Base-by-base conservation (phyloP, 345 rosid genomes). In the Hypericum perforatum region DNA sequence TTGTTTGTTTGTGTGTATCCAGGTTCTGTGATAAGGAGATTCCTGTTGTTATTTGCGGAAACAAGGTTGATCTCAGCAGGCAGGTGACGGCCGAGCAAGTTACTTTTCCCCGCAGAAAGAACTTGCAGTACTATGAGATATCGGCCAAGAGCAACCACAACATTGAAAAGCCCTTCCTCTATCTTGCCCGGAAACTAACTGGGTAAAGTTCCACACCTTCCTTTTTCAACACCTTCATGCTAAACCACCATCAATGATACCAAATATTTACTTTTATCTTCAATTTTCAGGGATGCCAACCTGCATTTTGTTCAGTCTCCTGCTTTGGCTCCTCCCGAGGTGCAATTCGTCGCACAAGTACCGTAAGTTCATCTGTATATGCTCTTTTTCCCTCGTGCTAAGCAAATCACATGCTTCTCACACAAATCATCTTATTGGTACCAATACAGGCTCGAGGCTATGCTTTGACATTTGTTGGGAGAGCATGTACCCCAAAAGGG, bases 271-370 rank as follows among this genome's bases (percentile, higher is more conserved):
- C 0, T 10, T 52, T 48, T n/a, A 29, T 43, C 11, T 44, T 3
- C 38, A 11, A 10, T n/a, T 38, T 45, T 46, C 56, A 82, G 89
- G 13, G 86, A 80, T 56, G 70, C 89, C 5, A 92, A 85, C 62
- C 79, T 92, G 49, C 95, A 92, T 81, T 92, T 92, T 63, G 98
- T 92, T 2, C 85, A n/a, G n/a, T n/a, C n/a, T n/a, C n/a, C n/a
- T n/a, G n/a, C n/a, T n/a, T n/a, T n/a, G n/a, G n/a, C n/a, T 54
- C 96, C 96, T 41, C 96, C 98, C 0, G 98, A 92, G 64, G 98
- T 92, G 9, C 85, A 73, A 8, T 70, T 88, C n/a, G 97, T 88
- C 69, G 84, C 81, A 29, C 98, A 92, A 70, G 91, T 82, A 68
- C 95, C 76, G 98, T 92, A 77, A 63, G 89, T 56, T 12, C 38